A percentile compares a stretch with the other conserved stretches of the same genome.
phyloP scores from a whole-genome alignment of 768 basidiomycete species.

The Erythrobasidium yunnanense region DNA sequence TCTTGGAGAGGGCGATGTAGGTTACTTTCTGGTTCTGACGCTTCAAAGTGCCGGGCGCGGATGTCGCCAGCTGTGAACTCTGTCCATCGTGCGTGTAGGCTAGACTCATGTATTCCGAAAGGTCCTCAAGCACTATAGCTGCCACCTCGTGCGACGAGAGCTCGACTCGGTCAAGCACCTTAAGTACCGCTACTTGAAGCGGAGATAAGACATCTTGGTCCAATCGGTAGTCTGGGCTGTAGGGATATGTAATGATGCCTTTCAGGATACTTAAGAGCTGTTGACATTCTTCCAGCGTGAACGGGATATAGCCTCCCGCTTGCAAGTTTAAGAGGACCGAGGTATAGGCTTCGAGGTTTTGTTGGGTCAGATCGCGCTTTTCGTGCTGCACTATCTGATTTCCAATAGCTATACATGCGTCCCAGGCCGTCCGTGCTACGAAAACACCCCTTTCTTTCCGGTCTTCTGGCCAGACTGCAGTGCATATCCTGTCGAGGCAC shows the following conservation, averaged over 20 bases:
- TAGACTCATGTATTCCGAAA: constrained; percentile 75
- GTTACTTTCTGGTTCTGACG: constrained; percentile 64
- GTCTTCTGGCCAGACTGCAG: constrained; percentile 41
- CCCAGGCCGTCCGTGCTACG: constrained; percentile 59
- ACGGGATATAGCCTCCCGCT: constrained; percentile 28
- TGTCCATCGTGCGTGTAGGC: constrained; percentile 75
- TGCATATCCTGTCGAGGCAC: constrained; percentile 68
- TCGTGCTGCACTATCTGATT: constrained; percentile 26
- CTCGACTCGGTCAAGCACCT: constrained; percentile 59
- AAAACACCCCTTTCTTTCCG: constrained; percentile 44
- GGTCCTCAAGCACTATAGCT: constrained; percentile 66
- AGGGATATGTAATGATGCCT: constrained; percentile 60
- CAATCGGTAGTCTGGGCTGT: constrained; percentile 73
- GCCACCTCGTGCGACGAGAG: constrained; percentile 48
- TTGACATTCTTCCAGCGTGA: constrained; percentile 50
- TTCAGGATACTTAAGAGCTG: constrained; percentile 69
- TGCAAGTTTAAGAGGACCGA: constrained; percentile 52
- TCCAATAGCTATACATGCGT: constrained; percentile 58
- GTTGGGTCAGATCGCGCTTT: constrained; percentile 58
- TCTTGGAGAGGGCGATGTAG: constrained; percentile 81
- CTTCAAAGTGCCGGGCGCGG: constrained; percentile 27
- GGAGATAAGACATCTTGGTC: constrained; percentile 64
- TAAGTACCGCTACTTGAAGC: constrained; percentile 58
- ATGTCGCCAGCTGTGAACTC: constrained; percentile 40
- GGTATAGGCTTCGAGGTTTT: constrained; percentile 70